Conservation (phyloP, 2,329 filamentous ascomycete species). For the Aureobasidium melanogenum region DNA sequence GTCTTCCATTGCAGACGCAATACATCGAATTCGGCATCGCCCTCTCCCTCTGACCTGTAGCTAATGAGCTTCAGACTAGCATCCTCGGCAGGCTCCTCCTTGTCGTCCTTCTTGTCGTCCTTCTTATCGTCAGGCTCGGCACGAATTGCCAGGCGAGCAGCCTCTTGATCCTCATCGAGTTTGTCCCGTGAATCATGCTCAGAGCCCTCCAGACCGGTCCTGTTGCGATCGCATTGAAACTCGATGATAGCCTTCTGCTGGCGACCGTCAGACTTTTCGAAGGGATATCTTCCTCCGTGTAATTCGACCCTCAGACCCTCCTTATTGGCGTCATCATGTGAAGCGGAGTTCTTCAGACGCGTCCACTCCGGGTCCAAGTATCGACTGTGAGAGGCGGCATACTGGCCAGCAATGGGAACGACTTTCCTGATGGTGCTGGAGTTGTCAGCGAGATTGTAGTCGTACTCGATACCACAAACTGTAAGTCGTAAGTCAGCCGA, state of each 20-base stretch:
- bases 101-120: constrained; percentile 27
- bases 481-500: neutral
- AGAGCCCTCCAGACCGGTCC: constrained; percentile 62
- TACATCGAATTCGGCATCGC: constrained; percentile 47
- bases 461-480: constrained; percentile 69
- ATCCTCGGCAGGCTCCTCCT: constrained; percentile 33
- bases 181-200: constrained; percentile 52
- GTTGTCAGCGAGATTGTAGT: constrained; percentile 41
- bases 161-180: constrained; percentile 39
- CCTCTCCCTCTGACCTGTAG: constrained; percentile 54
- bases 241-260: constrained; percentile 73
- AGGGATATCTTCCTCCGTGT: constrained; percentile 46
- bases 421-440: constrained; percentile 46
- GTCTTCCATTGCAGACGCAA: constrained; percentile 78
- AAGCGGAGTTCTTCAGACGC: constrained; percentile 56
- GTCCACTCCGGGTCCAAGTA: constrained; percentile 57
- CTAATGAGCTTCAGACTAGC: constrained; percentile 67
- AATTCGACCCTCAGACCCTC: constrained; percentile 67
- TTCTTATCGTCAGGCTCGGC: constrained; percentile 20
- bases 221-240: constrained; percentile 68
- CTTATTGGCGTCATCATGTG: constrained; percentile 54
- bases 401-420: constrained; percentile 67
- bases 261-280: constrained; percentile 38
- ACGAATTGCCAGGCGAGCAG: constrained; percentile 41
- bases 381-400: constrained; percentile 49